Evolutionary conservation across 768 basidiomycete species (phyloP).

Genomic region (Lactifluus subvellereus): DNA sequence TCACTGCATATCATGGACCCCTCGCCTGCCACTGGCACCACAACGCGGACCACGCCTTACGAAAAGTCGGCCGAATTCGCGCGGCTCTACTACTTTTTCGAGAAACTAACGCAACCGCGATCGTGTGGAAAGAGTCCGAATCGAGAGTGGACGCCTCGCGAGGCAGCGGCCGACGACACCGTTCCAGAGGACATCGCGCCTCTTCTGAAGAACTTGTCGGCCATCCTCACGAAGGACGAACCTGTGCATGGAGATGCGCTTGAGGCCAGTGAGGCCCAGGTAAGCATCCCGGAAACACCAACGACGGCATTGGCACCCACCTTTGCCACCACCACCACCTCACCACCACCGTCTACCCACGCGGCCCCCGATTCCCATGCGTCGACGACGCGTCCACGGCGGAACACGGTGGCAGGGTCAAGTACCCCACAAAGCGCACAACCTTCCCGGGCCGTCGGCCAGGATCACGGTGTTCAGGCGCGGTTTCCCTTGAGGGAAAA

Average conservation of each 20-base stretch:
- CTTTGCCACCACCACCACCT: neutral
- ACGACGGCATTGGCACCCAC: conserved; percentile 14
- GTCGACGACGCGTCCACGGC: conserved; percentile 12
- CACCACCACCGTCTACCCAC: neutral
- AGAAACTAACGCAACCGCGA: conserved; percentile 22
- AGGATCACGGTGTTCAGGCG: conserved; percentile 1
- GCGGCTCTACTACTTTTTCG: conserved; percentile 24
- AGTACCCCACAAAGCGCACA: neutral
- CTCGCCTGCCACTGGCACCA: neutral
- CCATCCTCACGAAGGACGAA: conserved; percentile 20
- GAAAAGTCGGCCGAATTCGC: conserved; percentile 24
- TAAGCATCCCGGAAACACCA: conserved; percentile 14
- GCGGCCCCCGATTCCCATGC: neutral
- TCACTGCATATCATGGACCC: conserved; percentile 5
- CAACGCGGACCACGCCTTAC: neutral
- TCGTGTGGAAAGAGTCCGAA: neutral
- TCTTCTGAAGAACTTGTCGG: conserved; percentile 19
- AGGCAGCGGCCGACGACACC: neutral
- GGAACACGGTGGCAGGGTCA: conserved; percentile 19
- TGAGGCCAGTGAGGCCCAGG: conserved; percentile 1
- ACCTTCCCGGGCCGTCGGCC: neutral
- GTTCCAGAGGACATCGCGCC: conserved; percentile 25
- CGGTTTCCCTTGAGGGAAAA: conserved; percentile 19
- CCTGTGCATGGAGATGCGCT: neutral
- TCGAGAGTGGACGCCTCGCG: neutral